Evolutionary conservation across 106 monocot genomes (phyloP).

Genomic region (Apostasia shenzhenica): DNA sequence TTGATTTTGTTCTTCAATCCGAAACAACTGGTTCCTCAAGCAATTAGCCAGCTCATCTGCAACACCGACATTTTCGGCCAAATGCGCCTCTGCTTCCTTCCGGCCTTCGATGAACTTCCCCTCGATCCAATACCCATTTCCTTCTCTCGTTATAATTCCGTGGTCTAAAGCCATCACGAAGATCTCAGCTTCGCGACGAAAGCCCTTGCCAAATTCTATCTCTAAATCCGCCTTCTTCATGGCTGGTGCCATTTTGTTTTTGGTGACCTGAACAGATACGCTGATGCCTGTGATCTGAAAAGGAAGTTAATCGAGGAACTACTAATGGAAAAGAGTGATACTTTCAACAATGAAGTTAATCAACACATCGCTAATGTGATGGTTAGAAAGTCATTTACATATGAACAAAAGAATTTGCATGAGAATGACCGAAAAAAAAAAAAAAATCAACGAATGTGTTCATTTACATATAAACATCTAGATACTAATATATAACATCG

Average conservation of each 20-base stretch:
- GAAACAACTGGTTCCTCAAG: constrained; percentile 46
- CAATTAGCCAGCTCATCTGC: constrained; percentile 29
- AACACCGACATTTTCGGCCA: constrained; percentile 28
- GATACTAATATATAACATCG: too few species aligned
- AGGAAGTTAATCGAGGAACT: background rate
- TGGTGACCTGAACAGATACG: constrained; percentile 64
- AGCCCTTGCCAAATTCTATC: constrained; percentile 66
- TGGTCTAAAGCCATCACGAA: constrained; percentile 57
- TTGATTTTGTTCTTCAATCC: constrained; percentile 2
- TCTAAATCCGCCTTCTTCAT: constrained; percentile 54
- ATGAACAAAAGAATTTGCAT: too few species aligned
- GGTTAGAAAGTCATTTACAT: too few species aligned
- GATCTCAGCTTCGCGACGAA: constrained; percentile 55
- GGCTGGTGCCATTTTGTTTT: constrained; percentile 74
- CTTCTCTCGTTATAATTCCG: constrained; percentile 48
- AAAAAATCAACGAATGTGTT: too few species aligned
- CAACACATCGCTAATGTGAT: too few species aligned
- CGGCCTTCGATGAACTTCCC: constrained; percentile 30
- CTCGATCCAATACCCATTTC: constrained; percentile 55
- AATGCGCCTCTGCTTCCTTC: constrained; percentile 36
- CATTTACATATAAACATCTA: too few species aligned
- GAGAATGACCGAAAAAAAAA: too few species aligned
- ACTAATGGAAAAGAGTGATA: background rate
- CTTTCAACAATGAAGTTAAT: too few species aligned
- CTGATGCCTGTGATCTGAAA: constrained; percentile 57